Conservation (phyloP, 225 moss, liverwort and hornwort species). For the Polytrichum formosum region DNA sequence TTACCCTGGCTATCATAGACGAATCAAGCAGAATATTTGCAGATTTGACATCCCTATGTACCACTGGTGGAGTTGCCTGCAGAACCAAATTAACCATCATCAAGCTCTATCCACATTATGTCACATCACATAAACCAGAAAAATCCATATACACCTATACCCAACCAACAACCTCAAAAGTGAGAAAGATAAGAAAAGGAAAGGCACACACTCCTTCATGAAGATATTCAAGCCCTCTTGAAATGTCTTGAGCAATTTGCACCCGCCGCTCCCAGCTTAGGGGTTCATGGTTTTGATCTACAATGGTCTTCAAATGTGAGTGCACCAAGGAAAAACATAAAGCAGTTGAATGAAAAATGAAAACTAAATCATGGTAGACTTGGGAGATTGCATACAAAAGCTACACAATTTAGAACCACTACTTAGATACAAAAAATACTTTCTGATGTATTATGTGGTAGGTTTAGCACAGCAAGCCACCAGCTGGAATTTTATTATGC, state of each 20-base stretch:
- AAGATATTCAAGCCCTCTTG: slow-evolving; percentile 91
- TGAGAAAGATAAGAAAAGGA: not conserved
- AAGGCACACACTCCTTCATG: slow-evolving; percentile 81
- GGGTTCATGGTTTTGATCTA: slow-evolving; percentile 64
- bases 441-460: too few relatives aligned
- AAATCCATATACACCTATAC: slow-evolving; percentile 9
- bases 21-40: slow-evolving; percentile 89
- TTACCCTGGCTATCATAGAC: slow-evolving; percentile 88
- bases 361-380: too few relatives aligned
- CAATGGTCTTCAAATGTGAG: not conserved
- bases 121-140: not conserved
- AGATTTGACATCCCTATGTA: slow-evolving; percentile 96
- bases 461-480: too few relatives aligned
- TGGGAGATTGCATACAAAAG: too few relatives aligned
- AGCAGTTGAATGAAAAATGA: too few relatives aligned
- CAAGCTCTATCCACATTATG: not conserved
- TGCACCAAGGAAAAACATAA: not conserved
- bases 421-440: too few relatives aligned
- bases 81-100: slow-evolving; percentile 3
- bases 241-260: slow-evolving; percentile 88
- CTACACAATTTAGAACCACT: not conserved
- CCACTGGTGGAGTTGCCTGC: slow-evolving; percentile 91
- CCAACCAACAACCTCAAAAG: not conserved
- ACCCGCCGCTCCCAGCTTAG: slow-evolving; percentile 90
- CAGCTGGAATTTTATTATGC: too few relatives aligned